Evolutionary conservation across 805 yeast genomes (phyloP).

Genomic region (Candida andamanensis): DNA sequence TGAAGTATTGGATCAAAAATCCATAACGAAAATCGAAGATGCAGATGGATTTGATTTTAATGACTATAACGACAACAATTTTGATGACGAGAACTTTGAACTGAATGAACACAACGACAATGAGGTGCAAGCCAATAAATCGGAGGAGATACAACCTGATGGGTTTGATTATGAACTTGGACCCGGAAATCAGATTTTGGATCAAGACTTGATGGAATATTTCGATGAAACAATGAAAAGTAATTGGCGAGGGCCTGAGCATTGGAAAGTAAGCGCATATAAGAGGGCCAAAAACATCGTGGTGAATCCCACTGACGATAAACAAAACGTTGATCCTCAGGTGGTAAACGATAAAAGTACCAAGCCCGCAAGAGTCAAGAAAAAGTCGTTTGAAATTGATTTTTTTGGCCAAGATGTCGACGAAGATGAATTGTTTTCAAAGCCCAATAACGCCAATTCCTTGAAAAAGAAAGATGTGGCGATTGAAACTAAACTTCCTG

Average conservation of each 20-base stretch:
- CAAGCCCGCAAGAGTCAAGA: constrained; percentile 4
- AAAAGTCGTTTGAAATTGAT: constrained; percentile 21
- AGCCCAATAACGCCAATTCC: constrained; percentile 19
- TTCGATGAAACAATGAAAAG: constrained; percentile 67
- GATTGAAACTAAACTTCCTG: constrained; percentile 52
- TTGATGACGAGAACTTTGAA: constrained; percentile 13
- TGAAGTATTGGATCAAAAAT: constrained; percentile 6
- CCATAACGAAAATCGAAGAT: constrained; percentile 7
- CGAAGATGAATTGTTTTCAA: constrained; percentile 28
- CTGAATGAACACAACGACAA: constrained; percentile 9
- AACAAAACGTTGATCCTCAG: constrained; percentile 3
- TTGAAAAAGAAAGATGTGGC: constrained; percentile 9
- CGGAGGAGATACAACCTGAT: constrained; percentile 5
- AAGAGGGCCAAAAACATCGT: constrained; percentile 36
- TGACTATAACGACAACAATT: constrained; percentile 9
- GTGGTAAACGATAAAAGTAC: constrained; percentile 1
- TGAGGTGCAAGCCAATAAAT: constrained; percentile 7
- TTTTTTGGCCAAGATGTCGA: constrained; percentile 29
- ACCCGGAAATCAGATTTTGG: constrained; percentile 31
- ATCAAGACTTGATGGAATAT: constrained; percentile 68
- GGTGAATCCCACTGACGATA: constrained; percentile 5
- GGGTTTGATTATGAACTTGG: constrained; percentile 11
- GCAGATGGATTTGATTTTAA: constrained; percentile 9
- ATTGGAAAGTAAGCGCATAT: constrained; percentile 75
- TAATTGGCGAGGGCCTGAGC: constrained; percentile 88